Percentiles rank a stretch among this genome's conserved stretches.
These are phyloP conservation scores for Eucalyptus urophylla DNA, from an alignment of 345 rosid genomes.

Conservation along the genomic window DNA sequence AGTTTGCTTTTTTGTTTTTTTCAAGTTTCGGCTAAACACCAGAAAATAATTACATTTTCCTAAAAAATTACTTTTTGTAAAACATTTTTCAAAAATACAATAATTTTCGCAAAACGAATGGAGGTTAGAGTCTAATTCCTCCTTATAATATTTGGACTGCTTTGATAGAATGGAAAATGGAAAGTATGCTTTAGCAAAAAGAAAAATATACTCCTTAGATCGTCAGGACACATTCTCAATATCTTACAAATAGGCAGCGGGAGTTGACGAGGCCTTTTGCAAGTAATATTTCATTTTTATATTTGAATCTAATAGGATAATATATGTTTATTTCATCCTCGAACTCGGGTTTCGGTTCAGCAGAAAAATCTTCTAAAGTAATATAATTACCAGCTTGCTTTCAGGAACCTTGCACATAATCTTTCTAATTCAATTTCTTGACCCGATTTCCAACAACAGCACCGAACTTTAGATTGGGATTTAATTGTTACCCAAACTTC, in stretches of 20 bases:
- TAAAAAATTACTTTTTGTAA: fast-evolving
- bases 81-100: fast-evolving
- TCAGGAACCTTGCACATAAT: not conserved
- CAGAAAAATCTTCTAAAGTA: not conserved
- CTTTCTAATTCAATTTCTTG: not conserved
- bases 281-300: not conserved
- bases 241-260: too few species aligned
- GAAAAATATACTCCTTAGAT: not conserved
- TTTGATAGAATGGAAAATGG: not conserved
- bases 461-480: not conserved
- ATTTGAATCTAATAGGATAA: not conserved
- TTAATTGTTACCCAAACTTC: not conserved
- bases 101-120: fast-evolving
- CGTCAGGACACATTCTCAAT: not conserved
- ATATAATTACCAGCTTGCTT: not conserved
- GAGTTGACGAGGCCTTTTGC: not conserved
- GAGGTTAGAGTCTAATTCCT: not conserved
- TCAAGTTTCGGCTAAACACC: fast-evolving
- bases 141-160: not conserved
- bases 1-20: fast-evolving
- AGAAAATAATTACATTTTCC: too few species aligned
- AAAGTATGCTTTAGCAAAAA: not conserved
- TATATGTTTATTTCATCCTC: not conserved
- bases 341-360: not conserved
- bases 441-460: too few species aligned